These are phyloP conservation scores for Aleurites moluccanus DNA, from an alignment of 441 rosid species.

Conservation along the genomic window DNA sequence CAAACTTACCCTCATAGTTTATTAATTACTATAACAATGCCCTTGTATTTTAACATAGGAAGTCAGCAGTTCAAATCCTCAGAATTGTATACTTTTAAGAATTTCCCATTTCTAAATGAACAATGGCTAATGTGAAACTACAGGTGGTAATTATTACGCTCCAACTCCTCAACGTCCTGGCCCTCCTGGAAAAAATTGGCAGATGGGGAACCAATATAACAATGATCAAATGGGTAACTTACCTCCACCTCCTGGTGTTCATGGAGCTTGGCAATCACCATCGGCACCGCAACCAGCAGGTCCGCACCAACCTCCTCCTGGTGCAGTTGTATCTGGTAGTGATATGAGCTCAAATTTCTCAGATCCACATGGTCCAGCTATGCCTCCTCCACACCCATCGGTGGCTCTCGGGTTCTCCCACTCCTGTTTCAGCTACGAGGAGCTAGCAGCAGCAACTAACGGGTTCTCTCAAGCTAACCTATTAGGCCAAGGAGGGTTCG, in stretches of 20 bases:
- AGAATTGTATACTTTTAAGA: no score
- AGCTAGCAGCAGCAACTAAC: constrained; percentile 62
- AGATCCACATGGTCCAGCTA: constrained; percentile 31
- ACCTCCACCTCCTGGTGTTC: constrained; percentile 40
- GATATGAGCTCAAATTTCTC: constrained; percentile 44
- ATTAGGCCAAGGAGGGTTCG: constrained; percentile 92
- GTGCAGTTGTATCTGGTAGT: constrained; percentile 31
- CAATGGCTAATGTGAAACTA: constrained; percentile 17
- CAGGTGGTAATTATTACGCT: constrained; percentile 38
- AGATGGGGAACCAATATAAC: constrained; percentile 20
- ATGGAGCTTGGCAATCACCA: constrained; percentile 29
- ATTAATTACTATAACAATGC: no score
- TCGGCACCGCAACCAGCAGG: constrained; percentile 15
- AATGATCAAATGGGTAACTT: constrained; percentile 29
- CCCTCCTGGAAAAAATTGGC: constrained; percentile 21
- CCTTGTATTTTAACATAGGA: no score
- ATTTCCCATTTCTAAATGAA: neutral
- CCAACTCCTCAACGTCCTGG: constrained; percentile 23
- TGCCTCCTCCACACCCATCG: constrained; percentile 55
- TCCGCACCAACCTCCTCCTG: constrained; percentile 18
- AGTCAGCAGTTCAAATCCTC: no score
- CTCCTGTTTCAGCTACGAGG: constrained; percentile 64
- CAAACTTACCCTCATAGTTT: no score
- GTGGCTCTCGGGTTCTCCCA: constrained; percentile 57
- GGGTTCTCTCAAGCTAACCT: constrained; percentile 63